phyloP scores from a whole-genome alignment of 768 basidiomycete species.

The Trametes cubensis region DNA sequence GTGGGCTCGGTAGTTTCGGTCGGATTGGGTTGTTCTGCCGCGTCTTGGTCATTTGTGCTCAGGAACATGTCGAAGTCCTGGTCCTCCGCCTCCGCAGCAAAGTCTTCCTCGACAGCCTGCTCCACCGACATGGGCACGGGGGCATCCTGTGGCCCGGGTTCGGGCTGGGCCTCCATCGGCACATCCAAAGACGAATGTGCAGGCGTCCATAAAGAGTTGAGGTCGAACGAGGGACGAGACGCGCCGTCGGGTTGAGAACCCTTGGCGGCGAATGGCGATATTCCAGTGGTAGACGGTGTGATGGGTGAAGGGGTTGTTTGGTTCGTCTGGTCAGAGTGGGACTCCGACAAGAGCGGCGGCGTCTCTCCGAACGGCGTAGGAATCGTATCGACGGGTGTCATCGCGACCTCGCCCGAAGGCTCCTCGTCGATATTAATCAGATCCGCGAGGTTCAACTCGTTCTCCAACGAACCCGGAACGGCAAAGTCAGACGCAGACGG shows the following conservation, averaged over 20 bases:
- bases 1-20: constrained; percentile 24
- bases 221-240: constrained; percentile 63
- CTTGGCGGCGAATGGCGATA: constrained; percentile 39
- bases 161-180: neutral
- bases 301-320: constrained; percentile 2
- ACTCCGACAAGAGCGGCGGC: constrained; percentile 1
- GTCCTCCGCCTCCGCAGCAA: constrained; percentile 56
- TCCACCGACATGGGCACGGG: constrained; percentile 36
- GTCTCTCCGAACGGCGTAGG: constrained; percentile 19
- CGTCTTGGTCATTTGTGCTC: constrained; percentile 58
- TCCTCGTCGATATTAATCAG: constrained; percentile 80
- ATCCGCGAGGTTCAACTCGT: constrained; percentile 73
- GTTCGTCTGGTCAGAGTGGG: constrained; percentile 2
- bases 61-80: constrained; percentile 89
- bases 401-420: constrained; percentile 39
- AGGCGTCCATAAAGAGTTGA: constrained; percentile 68
- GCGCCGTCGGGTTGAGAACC: constrained; percentile 46
- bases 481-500: constrained; percentile 46
- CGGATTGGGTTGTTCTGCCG: constrained; percentile 2
- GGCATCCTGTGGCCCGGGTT: constrained; percentile 9
- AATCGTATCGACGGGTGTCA: constrained; percentile 24
- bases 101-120: constrained; percentile 39
- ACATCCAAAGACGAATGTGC: constrained; percentile 15
- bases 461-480: constrained; percentile 42
- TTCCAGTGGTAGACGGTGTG: constrained; percentile 20